Evolutionary conservation across 2,329 filamentous ascomycete species (phyloP).

Genomic region (Acrodontium crateriforme): DNA sequence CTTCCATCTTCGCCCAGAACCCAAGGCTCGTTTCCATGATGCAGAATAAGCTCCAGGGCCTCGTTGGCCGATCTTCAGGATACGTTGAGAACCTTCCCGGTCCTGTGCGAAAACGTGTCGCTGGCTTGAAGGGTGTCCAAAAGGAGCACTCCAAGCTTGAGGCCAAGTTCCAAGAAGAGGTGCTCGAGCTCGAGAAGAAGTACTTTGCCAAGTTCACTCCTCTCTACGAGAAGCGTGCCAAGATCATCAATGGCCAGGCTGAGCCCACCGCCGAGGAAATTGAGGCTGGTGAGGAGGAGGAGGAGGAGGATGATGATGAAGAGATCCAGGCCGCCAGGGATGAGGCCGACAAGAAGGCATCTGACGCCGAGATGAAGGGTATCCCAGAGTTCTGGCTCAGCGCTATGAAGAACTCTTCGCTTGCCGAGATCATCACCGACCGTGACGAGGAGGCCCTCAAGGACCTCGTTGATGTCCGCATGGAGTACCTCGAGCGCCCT

Average conservation of each 20-base stretch:
- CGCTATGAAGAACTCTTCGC: conserved; percentile 98
- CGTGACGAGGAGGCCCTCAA: conserved; percentile 90
- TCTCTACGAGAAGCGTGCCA: conserved; percentile 85
- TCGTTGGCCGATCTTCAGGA: conserved; percentile 89
- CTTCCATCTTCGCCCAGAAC: conserved; percentile 90
- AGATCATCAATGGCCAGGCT: conserved; percentile 73
- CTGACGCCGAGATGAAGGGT: conserved; percentile 49
- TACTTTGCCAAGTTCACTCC: conserved; percentile 98
- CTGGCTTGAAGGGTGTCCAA: conserved; percentile 93
- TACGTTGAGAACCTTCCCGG: conserved; percentile 93
- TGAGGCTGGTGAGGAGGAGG: conserved; percentile 67
- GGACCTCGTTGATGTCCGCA: conserved; percentile 79
- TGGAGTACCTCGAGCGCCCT: conserved; percentile 98
- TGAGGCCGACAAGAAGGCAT: conserved; percentile 43
- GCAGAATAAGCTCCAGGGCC: conserved; percentile 83
- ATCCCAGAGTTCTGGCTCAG: conserved; percentile 99
- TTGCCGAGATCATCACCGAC: conserved; percentile 97
- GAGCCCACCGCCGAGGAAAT: conserved; percentile 85
- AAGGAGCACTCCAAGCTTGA: conserved; percentile 98
- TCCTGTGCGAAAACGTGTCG: conserved; percentile 80
- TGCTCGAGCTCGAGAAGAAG: conserved; percentile 96
- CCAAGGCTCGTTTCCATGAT: conserved; percentile 94
- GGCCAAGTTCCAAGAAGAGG: conserved; percentile 96
- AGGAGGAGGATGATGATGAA: conserved; percentile 53
- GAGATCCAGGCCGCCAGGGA: conserved; percentile 41